Conservation (phyloP, 352 stramenopile genomes). For the Globisporangium radiosum region DNA sequence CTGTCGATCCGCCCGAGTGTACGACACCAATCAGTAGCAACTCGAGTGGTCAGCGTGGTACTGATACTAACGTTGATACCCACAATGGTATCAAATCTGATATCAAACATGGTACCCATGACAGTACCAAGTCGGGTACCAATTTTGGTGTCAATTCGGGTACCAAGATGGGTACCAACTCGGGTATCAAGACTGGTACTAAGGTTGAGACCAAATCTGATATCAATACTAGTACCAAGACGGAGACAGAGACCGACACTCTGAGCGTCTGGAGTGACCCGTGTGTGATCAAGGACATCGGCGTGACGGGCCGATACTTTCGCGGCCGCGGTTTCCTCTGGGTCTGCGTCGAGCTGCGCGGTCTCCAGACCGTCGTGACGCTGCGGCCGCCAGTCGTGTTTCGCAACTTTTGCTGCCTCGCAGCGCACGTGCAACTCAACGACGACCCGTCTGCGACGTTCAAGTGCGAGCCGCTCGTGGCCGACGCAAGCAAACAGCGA, state of each 20-base stretch:
- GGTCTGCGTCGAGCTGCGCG: conserved; percentile 51
- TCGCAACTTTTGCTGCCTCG: conserved; percentile 36
- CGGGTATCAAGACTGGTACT: too few species aligned
- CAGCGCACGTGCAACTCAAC: conserved; percentile 32
- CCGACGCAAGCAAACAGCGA: neutral
- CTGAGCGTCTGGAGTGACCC: conserved; percentile 45
- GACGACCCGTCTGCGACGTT: conserved; percentile 2
- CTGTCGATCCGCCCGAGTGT: conserved; percentile 10
- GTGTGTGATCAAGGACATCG: conserved; percentile 53
- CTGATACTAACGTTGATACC: too few species aligned
- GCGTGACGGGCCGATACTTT: conserved; percentile 54
- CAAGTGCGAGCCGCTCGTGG: neutral
- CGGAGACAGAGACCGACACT: conserved; percentile 5
- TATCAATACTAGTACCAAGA: neutral
- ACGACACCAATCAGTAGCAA: too few species aligned
- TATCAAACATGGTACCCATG: too few species aligned
- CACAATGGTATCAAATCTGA: too few species aligned
- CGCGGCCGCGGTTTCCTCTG: conserved; percentile 49
- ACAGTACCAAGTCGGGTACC: too few species aligned
- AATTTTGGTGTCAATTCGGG: too few species aligned
- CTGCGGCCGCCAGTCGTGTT: conserved; percentile 41
- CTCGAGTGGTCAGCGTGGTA: too few species aligned
- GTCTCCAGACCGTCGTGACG: conserved; percentile 49
- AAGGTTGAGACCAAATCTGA: too few species aligned
- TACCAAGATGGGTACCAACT: too few species aligned